A percentile compares a stretch with the other conserved stretches of the same genome.
Conservation (phyloP, 768 basidiomycete species). For the Pleurotus sapidus region DNA sequence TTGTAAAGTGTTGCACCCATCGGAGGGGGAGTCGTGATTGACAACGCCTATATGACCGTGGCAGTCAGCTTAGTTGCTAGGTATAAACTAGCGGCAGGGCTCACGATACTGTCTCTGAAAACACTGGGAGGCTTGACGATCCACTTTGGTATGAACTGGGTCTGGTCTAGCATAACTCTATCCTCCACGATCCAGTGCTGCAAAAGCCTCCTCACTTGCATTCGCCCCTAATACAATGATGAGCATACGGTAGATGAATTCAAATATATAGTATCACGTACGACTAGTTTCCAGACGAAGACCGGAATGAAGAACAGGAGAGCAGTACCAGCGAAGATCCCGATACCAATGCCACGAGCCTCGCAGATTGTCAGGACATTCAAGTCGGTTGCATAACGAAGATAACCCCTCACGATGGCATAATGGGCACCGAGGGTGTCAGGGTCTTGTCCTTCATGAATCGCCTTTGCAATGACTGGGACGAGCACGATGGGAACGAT, state of each 20-base stretch:
- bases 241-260: neutral
- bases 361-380: constrained; percentile 17
- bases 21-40: constrained; percentile 32
- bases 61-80: neutral
- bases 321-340: constrained; percentile 32
- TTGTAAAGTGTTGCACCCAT: constrained; percentile 33
- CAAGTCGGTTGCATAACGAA: neutral
- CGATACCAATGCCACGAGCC: constrained; percentile 33
- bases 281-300: constrained; percentile 43
- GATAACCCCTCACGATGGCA: neutral
- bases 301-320: constrained; percentile 39
- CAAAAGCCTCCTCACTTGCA: constrained; percentile 33
- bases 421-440: neutral
- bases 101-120: constrained; percentile 33
- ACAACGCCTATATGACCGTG: constrained; percentile 28
- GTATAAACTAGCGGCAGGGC: constrained; percentile 4
- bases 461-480: constrained; percentile 24
- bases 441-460: constrained; percentile 19
- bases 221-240: constrained; percentile 33
- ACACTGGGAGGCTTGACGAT: constrained; percentile 37
- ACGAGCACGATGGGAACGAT: constrained; percentile 37
- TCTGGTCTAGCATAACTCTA: constrained; percentile 16
- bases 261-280: constrained; percentile 18
- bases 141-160: constrained; percentile 34
- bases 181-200: constrained; percentile 40